Percentiles rank a stretch among this genome's conserved stretches.
phyloP scores from a whole-genome alignment of 371 early-diverging fungal species.

The Lichtheimia hyalospora region DNA sequence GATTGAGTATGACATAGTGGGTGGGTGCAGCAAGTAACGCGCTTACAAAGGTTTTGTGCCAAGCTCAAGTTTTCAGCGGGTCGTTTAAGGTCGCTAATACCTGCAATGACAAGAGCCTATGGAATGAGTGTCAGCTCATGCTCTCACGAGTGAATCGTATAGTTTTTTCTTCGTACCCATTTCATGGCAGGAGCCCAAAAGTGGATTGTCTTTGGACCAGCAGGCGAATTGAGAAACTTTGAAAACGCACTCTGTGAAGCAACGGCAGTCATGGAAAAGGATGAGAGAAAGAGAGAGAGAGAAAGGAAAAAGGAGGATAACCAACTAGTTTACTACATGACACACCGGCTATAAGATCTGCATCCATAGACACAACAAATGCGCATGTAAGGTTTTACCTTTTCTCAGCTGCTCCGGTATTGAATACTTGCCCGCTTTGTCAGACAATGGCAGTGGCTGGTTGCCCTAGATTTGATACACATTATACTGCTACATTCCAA shows the following conservation, averaged over 20 bases:
- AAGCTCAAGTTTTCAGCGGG: constrained; percentile 91
- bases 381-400: too few relatives aligned
- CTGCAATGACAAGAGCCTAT: constrained; percentile 69
- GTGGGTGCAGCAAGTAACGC: too few relatives aligned
- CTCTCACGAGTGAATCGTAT: neutral
- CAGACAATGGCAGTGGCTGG: too few relatives aligned
- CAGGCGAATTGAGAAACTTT: constrained; percentile 79
- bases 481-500: too few relatives aligned
- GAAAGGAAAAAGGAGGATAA: neutral
- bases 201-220: constrained; percentile 61
- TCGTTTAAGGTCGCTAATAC: constrained; percentile 86
- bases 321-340: too few relatives aligned
- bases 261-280: constrained; percentile 48
- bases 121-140: neutral
- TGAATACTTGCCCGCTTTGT: too few relatives aligned
- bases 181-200: constrained; percentile 55
- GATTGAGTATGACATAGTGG: too few relatives aligned
- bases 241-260: constrained; percentile 56
- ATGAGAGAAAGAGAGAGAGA: neutral
- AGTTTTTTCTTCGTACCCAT: constrained; percentile 27
- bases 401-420: too few relatives aligned
- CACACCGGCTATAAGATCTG: too few relatives aligned
- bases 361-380: too few relatives aligned
- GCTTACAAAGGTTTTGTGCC: constrained; percentile 72
- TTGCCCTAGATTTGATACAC: too few relatives aligned